These are phyloP conservation scores for Fusarium coicis DNA, from an alignment of 2,329 filamentous ascomycete genomes.

Conservation along the genomic window DNA sequence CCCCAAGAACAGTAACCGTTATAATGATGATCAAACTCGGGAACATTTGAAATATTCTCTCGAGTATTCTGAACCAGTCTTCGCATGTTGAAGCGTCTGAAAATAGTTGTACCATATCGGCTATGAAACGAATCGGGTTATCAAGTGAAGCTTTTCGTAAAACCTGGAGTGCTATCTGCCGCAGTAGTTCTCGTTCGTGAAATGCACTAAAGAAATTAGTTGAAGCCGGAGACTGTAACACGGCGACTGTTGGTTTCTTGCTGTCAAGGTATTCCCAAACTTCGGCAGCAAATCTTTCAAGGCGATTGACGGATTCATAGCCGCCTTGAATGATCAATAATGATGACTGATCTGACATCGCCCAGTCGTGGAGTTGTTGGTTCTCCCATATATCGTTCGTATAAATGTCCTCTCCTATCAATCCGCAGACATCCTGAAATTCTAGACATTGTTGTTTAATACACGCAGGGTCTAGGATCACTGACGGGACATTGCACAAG, in stretches of 20 bases:
- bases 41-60: background rate
- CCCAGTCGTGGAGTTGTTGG: background rate
- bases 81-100: background rate
- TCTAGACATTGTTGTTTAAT: background rate
- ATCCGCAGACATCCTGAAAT: background rate
- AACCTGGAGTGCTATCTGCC: background rate
- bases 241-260: background rate
- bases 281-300: background rate
- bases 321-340: background rate
- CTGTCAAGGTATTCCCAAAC: accelerated
- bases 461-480: background rate
- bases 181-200: background rate
- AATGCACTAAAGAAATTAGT: accelerated
- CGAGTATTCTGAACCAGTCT: background rate
- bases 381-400: background rate
- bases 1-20: background rate
- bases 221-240: accelerated
- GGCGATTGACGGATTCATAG: accelerated
- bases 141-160: background rate
- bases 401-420: background rate
- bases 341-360: accelerated
- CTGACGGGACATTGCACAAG: accelerated
- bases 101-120: background rate
- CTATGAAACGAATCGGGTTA: accelerated
- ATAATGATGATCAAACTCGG: background rate